Conservation (phyloP, 345 rosid species). For the Ceriops zippeliana region DNA sequence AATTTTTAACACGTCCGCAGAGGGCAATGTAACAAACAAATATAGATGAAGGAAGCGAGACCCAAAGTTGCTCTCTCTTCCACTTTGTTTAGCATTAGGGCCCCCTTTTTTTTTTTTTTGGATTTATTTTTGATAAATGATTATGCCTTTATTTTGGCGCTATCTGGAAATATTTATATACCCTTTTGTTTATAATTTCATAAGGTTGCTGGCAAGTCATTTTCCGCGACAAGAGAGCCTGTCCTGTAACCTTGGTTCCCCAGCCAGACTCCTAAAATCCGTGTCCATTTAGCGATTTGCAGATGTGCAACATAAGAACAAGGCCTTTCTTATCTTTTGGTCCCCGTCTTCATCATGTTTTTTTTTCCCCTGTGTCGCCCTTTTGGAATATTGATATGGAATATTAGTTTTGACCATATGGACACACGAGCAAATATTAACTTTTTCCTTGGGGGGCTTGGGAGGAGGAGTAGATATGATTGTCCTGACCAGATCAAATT, state of each 20-base stretch:
- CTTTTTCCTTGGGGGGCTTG: too few relatives aligned
- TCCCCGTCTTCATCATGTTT: not conserved
- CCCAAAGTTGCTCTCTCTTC: constrained; percentile 24
- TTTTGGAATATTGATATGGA: not conserved
- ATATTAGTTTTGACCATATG: too few relatives aligned
- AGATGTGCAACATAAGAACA: not conserved
- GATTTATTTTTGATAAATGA: too few relatives aligned
- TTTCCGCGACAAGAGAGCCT: constrained; percentile 12
- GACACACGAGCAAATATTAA: too few relatives aligned
- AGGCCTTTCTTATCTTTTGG: too few relatives aligned
- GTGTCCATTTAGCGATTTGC: constrained; percentile 22
- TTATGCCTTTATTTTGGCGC: constrained; percentile 8
- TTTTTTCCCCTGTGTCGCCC: not conserved
- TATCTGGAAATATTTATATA: constrained; percentile 16
- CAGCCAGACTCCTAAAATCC: constrained; percentile 14
- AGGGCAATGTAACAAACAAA: constrained; percentile 23
- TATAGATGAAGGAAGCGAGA: constrained; percentile 19
- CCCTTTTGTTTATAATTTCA: constrained; percentile 13
- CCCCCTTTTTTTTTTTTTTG: not conserved
- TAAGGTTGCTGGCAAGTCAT: constrained; percentile 27
- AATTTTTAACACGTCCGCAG: constrained; percentile 1
- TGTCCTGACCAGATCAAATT: not conserved
- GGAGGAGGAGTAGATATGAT: not conserved
- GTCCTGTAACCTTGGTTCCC: constrained; percentile 21
- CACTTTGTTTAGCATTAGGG: constrained; percentile 13